These are phyloP conservation scores for Yamagishiella unicocca DNA, from an alignment of 139 green algal genomes.

Conservation along the genomic window DNA sequence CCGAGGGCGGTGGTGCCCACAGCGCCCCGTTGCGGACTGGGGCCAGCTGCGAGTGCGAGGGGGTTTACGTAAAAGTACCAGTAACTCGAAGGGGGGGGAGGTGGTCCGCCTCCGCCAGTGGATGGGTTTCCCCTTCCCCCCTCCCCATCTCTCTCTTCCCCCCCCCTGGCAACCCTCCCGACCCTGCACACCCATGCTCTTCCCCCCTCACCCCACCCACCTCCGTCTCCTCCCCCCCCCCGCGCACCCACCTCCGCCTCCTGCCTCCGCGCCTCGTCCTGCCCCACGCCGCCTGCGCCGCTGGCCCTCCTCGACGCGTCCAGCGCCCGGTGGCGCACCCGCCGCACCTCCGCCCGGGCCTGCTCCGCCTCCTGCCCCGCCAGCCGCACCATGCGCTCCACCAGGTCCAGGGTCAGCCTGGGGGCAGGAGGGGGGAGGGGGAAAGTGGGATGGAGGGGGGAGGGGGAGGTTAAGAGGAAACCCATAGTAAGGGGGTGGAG, in stretches of 20 bases:
- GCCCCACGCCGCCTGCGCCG: not conserved
- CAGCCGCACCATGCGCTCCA: slow-evolving; percentile 76
- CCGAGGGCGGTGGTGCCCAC: too few species aligned
- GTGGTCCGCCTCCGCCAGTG: too few species aligned
- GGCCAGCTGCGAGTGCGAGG: too few species aligned
- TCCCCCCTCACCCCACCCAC: not conserved
- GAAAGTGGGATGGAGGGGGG: not conserved
- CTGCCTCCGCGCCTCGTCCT: not conserved
- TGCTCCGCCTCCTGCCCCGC: slow-evolving; percentile 73
- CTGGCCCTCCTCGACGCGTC: slow-evolving; percentile 40
- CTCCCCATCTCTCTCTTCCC: not conserved
- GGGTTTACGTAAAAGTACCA: too few species aligned
- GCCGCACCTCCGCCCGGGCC: slow-evolving; percentile 72
- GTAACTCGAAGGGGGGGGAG: too few species aligned
- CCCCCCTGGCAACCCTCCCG: not conserved
- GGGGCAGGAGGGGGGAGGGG: too few species aligned
- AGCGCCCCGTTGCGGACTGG: too few species aligned
- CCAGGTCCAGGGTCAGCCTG: slow-evolving; percentile 25
- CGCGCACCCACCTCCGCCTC: slow-evolving; percentile 53
- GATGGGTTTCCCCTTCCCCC: too few species aligned
- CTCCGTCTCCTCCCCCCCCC: not conserved
- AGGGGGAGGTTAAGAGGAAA: not conserved
- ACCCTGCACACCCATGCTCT: not conserved
- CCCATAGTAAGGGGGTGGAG: too few species aligned
- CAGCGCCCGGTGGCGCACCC: slow-evolving; percentile 71